These are phyloP conservation scores for Albophoma yamanashiensis DNA, from an alignment of 2,329 filamentous ascomycete species.

Conservation along the genomic window DNA sequence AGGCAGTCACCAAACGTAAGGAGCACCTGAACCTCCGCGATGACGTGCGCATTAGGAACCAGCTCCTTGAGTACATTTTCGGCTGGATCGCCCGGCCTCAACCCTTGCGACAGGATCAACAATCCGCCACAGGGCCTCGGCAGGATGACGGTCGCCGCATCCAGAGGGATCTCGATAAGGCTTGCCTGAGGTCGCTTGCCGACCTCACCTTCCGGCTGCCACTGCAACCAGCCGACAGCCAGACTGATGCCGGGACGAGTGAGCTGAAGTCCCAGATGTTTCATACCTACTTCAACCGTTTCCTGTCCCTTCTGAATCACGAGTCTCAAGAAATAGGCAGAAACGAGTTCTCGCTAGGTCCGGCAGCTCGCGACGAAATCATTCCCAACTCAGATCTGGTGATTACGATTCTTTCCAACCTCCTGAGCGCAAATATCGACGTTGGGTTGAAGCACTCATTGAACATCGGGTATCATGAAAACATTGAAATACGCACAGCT, in stretches of 20 bases:
- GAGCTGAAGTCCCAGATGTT: conserved; percentile 64
- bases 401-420: conserved; percentile 57
- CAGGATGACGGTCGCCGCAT: conserved; percentile 47
- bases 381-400: conserved; percentile 49
- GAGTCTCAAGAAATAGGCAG: conserved; percentile 33
- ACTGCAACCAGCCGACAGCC: conserved; percentile 53
- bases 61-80: conserved; percentile 57
- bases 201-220: conserved; percentile 57
- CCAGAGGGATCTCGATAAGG: conserved; percentile 55
- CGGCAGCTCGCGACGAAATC: conserved; percentile 38
- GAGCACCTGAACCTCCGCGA: conserved; percentile 59
- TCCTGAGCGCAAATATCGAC: conserved; percentile 61
- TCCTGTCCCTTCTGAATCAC: conserved; percentile 53
- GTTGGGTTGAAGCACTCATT: conserved; percentile 60
- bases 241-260: conserved; percentile 55
- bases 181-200: conserved; percentile 54
- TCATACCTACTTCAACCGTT: conserved; percentile 60
- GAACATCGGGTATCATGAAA: conserved; percentile 61
- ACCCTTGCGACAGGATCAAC: conserved; percentile 33
- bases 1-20: conserved; percentile 54
- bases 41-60: conserved; percentile 58
- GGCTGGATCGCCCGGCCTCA: conserved; percentile 56
- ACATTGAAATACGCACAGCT: conserved; percentile 57
- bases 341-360: conserved; percentile 17
- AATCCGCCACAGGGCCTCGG: conserved; percentile 27